Percentiles rank a stretch among this genome's conserved stretches.
Conservation (phyloP, 1,139 yeast genomes). For the Scheffersomyces titani region DNA sequence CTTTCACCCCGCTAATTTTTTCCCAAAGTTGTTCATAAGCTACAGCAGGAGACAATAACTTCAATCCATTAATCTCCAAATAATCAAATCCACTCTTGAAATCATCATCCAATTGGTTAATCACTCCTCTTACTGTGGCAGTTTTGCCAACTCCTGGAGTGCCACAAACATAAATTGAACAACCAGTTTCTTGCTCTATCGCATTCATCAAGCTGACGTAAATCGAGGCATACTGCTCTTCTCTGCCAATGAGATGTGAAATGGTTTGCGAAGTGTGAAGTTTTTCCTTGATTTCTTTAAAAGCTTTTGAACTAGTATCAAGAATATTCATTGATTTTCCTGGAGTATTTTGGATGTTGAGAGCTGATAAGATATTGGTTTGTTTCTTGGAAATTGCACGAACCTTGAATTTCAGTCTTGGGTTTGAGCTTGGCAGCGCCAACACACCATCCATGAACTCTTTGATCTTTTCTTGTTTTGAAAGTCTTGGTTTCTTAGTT, state of each 20-base stretch:
- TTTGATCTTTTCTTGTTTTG: constrained; percentile 17
- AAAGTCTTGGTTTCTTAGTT: constrained; percentile 9
- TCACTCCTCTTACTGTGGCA: constrained; percentile 86
- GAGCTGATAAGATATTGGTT: neutral
- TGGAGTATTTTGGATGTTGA: neutral
- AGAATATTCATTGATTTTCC: constrained; percentile 4
- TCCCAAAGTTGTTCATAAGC: constrained; percentile 87
- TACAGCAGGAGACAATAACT: constrained; percentile 77
- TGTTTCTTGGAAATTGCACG: neutral
- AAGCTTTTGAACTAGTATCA: constrained; percentile 39
- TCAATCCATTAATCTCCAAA: constrained; percentile 88
- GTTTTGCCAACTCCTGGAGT: constrained; percentile 99
- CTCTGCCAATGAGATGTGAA: constrained; percentile 81
- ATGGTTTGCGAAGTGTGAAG: constrained; percentile 68
- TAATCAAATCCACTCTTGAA: constrained; percentile 64
- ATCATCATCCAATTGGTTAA: constrained; percentile 60
- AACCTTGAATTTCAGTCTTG: neutral
- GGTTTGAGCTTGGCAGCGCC: neutral
- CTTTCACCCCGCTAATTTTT: constrained; percentile 61
- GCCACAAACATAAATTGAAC: constrained; percentile 89
- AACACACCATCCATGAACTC: neutral
- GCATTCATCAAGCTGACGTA: constrained; percentile 76
- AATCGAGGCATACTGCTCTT: constrained; percentile 76
- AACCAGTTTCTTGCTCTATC: constrained; percentile 70
- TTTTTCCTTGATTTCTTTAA: constrained; percentile 56